phyloP scores from a whole-genome alignment of 805 yeast genomes.

The Lipomyces yamadae region DNA sequence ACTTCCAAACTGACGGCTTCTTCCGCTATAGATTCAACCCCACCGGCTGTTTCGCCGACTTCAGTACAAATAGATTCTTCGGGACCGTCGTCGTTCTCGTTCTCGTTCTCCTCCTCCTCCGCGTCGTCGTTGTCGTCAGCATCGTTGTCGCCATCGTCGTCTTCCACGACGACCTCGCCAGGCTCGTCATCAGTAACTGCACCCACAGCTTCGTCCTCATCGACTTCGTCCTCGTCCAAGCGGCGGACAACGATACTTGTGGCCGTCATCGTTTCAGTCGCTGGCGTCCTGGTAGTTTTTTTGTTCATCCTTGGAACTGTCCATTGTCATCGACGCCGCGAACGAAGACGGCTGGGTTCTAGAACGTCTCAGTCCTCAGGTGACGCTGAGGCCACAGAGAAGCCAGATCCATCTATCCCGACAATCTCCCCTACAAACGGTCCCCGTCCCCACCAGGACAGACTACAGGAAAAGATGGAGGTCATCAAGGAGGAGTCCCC shows the following conservation, averaged over 20 bases:
- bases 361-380: neutral
- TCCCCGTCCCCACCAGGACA: neutral
- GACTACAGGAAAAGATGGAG: neutral
- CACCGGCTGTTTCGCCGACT: neutral
- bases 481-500: neutral
- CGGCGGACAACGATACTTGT: conserved; percentile 1
- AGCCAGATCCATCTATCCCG: neutral
- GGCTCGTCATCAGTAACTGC: neutral
- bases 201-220: neutral
- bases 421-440: neutral
- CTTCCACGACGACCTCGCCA: neutral
- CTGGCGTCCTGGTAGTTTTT: neutral
- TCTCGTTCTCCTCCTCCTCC: neutral
- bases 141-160: neutral
- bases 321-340: neutral
- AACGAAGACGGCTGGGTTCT: neutral
- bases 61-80: neutral
- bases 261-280: conserved; percentile 3
- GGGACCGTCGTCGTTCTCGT: neutral
- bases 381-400: neutral
- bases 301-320: neutral
- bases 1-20: neutral
- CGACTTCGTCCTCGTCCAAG: neutral
- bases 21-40: neutral
- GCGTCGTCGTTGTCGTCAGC: neutral